Evolutionary conservation across 75 land plant species (phyloP), one percentile per base, ranked within the genome.

Genomic region (Pseudotsuga menziesii): DNA sequence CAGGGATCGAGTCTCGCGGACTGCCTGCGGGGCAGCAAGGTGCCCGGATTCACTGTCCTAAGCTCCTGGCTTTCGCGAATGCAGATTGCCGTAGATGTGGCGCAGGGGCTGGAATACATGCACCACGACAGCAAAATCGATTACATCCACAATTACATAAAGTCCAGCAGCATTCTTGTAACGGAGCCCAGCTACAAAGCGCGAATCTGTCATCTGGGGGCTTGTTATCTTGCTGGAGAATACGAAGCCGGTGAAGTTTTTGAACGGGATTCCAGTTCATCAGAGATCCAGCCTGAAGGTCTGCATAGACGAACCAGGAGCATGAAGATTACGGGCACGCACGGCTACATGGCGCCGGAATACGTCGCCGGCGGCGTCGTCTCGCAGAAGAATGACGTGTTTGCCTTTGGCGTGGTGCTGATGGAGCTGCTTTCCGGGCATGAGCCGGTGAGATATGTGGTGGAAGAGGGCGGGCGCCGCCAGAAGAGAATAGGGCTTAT

Each of bases 341-440:
- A 82, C 15, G 99, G 99, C 23, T 96, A 96, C 85, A 94, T 96
- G 94, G 83, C 95, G 52, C 99, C 99, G 59, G 99, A 96, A 83
- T 81, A 90, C 55, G 39, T 75, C 66, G 22, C 52, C 23, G 76
- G 67, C 2, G 99, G 91, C 17, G n/a, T 41, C 1, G 82, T 81
- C 59, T 75, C 88, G 3, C 84, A 77, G 78, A 85, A 86, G 60
- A 75, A 77, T 16, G 99, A 96, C 70, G 99, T 96, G 6, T 96
- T 76, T 76, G 88, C 98, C 27, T 92, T 87, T 74, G 99, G 98
- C 13, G 95, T 96, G 29, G 88, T 96, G 61, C 54, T 96, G 3
- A 70, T 92, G 71, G 99, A 96, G 85, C 75, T 96, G 56, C 57
- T 96, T 13, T 80, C 93, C 23, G 98, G 99, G 7, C 81, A 86